A percentile compares a stretch with the other conserved stretches of the same genome.
phyloP scores from a whole-genome alignment of 371 early-diverging fungal genomes.

The Entomophthora muscae region DNA sequence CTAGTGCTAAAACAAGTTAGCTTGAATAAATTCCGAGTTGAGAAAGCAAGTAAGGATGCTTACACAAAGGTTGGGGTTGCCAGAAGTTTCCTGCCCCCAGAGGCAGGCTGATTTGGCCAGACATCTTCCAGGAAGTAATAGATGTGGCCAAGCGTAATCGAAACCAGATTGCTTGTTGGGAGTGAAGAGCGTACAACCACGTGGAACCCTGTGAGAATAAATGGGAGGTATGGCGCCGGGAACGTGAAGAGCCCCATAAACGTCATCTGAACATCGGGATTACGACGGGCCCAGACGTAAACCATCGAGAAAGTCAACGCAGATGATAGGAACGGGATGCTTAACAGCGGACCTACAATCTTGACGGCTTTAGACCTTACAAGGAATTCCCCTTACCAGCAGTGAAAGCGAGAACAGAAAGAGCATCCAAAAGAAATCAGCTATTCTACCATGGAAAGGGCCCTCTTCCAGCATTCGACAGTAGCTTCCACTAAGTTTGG shows the following conservation, averaged over 20 bases:
- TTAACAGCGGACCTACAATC: constrained; percentile 46
- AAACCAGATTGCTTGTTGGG: constrained; percentile 66
- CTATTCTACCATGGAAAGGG: constrained; percentile 68
- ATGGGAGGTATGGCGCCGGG: constrained; percentile 85
- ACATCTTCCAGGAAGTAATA: constrained; percentile 91
- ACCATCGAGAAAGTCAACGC: constrained; percentile 74
- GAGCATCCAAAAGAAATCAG: constrained; percentile 82
- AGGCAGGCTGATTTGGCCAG: constrained; percentile 59
- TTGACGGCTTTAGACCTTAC: constrained; percentile 13
- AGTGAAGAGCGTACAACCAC: constrained; percentile 23
- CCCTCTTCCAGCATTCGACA: constrained; percentile 89
- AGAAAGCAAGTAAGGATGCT: background rate
- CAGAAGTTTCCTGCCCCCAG: constrained; percentile 34
- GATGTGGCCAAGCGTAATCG: constrained; percentile 77
- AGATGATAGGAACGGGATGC: constrained; percentile 65
- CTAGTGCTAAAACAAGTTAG: background rate
- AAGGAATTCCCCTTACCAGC: constrained; percentile 21
- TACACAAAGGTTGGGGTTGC: constrained; percentile 45
- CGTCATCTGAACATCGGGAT: constrained; percentile 65
- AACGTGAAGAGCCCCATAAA: constrained; percentile 80
- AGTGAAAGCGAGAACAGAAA: constrained; percentile 40
- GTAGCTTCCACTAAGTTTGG: constrained; percentile 68
- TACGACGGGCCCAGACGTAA: constrained; percentile 90
- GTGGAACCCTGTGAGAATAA: constrained; percentile 73
- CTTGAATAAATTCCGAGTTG: background rate